phyloP scores from a whole-genome alignment of 2,329 filamentous ascomycete genomes.

The Zasmidium cellare region DNA sequence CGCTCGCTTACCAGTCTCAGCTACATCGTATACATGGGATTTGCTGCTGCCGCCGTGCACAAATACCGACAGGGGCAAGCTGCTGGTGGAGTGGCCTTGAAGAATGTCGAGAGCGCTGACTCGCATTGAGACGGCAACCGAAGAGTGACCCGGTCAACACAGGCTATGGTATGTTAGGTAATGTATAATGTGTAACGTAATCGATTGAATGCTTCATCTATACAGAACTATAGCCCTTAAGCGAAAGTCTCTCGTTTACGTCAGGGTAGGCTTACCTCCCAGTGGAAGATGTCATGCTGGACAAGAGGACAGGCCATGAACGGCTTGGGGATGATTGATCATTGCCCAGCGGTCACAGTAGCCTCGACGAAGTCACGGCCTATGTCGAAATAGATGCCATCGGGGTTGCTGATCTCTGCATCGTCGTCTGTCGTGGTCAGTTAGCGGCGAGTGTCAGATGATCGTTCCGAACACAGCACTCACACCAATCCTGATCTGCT shows the following conservation, averaged over 20 bases:
- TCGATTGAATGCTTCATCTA: too few species aligned
- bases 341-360: constrained; percentile 10
- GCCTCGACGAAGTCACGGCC: constrained; percentile 20
- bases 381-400: constrained; percentile 20
- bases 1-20: background rate
- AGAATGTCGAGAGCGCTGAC: background rate
- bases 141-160: background rate
- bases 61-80: background rate
- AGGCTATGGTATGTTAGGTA: background rate
- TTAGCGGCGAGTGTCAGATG: constrained; percentile 3
- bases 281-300: too few species aligned
- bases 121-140: background rate
- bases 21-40: background rate
- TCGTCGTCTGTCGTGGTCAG: constrained; percentile 5
- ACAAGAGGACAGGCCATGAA: too few species aligned
- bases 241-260: too few species aligned
- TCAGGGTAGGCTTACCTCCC: too few species aligned
- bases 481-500: constrained; percentile 24
- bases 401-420: constrained; percentile 11
- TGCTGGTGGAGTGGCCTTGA: background rate
- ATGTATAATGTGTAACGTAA: background rate
- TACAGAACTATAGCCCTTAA: too few species aligned
- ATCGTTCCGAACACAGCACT: constrained; percentile 3
- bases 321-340: too few species aligned
- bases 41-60: background rate